Evolutionary conservation across 2,329 filamentous ascomycete genomes (phyloP), one percentile per base, ranked within the genome.

Genomic region (Xylaria sp.): DNA sequence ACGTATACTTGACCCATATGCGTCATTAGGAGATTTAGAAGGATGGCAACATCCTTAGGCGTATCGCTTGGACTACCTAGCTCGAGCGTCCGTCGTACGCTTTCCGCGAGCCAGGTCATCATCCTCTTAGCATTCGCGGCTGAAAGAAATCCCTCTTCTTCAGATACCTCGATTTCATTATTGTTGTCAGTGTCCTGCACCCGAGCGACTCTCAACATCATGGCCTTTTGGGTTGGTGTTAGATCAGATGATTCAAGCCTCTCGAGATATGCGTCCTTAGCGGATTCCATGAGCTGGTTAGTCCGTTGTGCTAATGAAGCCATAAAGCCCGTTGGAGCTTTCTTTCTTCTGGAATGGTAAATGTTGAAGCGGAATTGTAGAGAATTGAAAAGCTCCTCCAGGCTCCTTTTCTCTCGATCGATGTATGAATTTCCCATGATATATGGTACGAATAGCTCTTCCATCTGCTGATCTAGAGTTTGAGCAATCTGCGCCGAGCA

Each of bases 31-130:
- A 98, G 86, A 77, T 91, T 92, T 39, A 97, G 86, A 28, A 98
- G 86, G 68, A 93, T 90, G 53, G 91, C 92, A 64, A 98, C 93
- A 79, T 99, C 96, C 79, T 97, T 98, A 18, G 96, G 93, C 4
- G 94, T 97, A 74, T 99, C 96, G 65, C 87, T 91, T 60, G 90
- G 90, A 28, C 93, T 91, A 28, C 93, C 94, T n/a, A 99, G 85
- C 79, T 99, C 96, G 10, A 99, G 85, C 0, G 94, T 93, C 70
- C 96, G 87, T 45, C 96, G 92, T 28, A 99, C 95, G 70, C 93
- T 94, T 83, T 99, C 96, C 2, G 96, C 96, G 46, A 99, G 84
- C 96, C 96, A 99, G 78, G 93, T 97, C 68, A 99, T 87, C 94
- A 99, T 99, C 65, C 96, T 89, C 81, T 98, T 98, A n/a, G 94